A percentile compares a stretch with the other conserved stretches of the same genome.
These are phyloP conservation scores for Podospora sp. DNA, from an alignment of 495 filamentous ascomycete species.

Conservation along the genomic window DNA sequence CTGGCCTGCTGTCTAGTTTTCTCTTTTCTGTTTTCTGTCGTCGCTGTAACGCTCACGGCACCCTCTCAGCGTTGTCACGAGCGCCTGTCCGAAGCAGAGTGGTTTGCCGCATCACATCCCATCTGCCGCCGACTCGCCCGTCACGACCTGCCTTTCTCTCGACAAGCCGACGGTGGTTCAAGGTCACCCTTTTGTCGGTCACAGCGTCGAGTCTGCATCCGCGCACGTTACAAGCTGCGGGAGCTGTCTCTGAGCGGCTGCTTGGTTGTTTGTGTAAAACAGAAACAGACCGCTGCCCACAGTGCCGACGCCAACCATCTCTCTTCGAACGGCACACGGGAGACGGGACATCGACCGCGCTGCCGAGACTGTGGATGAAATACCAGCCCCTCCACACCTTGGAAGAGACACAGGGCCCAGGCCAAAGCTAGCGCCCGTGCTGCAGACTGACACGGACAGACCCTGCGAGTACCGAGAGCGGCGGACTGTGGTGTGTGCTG, in stretches of 20 bases:
- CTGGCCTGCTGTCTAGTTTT: not conserved
- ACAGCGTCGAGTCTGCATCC: conserved; percentile 29
- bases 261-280: conserved; percentile 18
- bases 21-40: not conserved
- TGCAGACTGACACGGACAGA: conserved; percentile 3
- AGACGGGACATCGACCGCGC: not conserved
- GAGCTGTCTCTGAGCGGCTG: conserved; percentile 5
- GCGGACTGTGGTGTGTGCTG: conserved; percentile 13
- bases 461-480: conserved; percentile 11
- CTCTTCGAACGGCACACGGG: not conserved
- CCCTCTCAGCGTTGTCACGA: conserved; percentile 17
- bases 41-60: not conserved
- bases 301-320: conserved; percentile 9
- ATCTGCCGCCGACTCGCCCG: conserved; percentile 12
- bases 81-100: conserved; percentile 9
- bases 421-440: conserved; percentile 32
- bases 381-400: not conserved
- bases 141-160: not conserved
- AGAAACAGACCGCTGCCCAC: not conserved
- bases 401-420: not conserved
- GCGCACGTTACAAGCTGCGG: conserved; percentile 30
- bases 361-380: not conserved
- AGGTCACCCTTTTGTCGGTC: conserved; percentile 2
- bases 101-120: conserved; percentile 10
- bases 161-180: conserved; percentile 1